Evolutionary conservation across 495 filamentous ascomycete species (phyloP), one percentile per base, ranked within the genome.

Genomic region (Chaetomidium leptoderma): DNA sequence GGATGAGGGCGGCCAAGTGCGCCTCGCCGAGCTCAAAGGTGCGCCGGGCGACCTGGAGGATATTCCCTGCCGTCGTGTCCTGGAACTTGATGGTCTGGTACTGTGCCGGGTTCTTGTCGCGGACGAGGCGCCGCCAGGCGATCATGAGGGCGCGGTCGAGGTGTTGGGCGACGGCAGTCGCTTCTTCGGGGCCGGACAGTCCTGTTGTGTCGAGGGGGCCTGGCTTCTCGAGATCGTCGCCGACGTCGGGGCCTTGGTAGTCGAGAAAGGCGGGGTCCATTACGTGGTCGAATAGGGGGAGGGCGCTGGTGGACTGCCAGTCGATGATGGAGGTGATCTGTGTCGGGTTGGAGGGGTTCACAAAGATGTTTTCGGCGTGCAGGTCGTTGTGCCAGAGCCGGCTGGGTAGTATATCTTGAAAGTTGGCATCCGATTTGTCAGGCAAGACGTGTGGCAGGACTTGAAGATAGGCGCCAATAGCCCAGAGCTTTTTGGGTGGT

Each of bases 291-390:
- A 49, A 49, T n/a, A 49, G 46, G 4, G 46, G 30, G 46, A 23
- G 17, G n/a, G 46, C 46, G 35, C 36, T 17, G 17, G 46, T 49
- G 30, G 29, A 35, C 14, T 39, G 48, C 48, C 32, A 51, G 48
- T 51, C 33, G 33, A 51, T 51, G 48, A 51, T 16, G 48, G 48
- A 33, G 33, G 48, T 51, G 48, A 51, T 37, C 23, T 39, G 19
- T 4, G 48, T 39, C 0, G 32, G 48, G 1, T 37, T 3, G 32
- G 32, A 4, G 33, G 23, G 48, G 19, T 51, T 39, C 21, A 51
- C 47, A 7, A 51, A 39, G 21, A 51, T 51, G 48, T 51, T 39
- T n/a, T 51, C 48, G 4, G 19, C 14, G 21, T 39, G 48, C 8
- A 51, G 32, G 10, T 51, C 48, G 48, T 39, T 23, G 48, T 51